phyloP scores from a whole-genome alignment of 2,329 filamentous ascomycete species.

The Pseudogymnoascus sp. region DNA sequence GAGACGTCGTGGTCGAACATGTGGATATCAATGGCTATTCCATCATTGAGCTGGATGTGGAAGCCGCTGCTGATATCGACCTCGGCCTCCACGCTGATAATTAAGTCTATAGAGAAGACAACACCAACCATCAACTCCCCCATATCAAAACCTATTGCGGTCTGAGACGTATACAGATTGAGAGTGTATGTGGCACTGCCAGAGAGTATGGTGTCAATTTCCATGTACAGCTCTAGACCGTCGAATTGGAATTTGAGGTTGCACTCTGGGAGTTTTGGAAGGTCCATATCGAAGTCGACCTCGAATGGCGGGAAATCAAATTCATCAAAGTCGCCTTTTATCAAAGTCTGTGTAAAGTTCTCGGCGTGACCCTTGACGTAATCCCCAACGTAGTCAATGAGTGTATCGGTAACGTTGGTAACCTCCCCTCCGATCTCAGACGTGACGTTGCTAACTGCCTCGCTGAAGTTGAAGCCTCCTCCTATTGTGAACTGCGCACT shows the following conservation, averaged over 20 bases:
- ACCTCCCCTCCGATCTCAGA: constrained; percentile 29
- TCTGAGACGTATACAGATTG: constrained; percentile 41
- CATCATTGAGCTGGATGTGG: constrained; percentile 48
- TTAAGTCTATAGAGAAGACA: constrained; percentile 44
- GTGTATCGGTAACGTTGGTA: constrained; percentile 29
- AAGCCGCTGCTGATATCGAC: constrained; percentile 48
- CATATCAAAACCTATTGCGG: constrained; percentile 36
- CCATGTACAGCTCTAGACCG: constrained; percentile 44
- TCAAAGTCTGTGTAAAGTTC: constrained; percentile 23
- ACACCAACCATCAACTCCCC: constrained; percentile 39
- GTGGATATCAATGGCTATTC: constrained; percentile 39
- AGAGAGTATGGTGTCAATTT: constrained; percentile 37
- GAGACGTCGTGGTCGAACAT: constrained; percentile 45
- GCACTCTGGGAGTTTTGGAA: constrained; percentile 37
- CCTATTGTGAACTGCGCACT: constrained; percentile 37
- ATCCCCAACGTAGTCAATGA: constrained; percentile 21
- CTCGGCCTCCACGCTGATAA: constrained; percentile 40
- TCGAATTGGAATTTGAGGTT: constrained; percentile 43
- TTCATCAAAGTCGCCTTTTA: constrained; percentile 23
- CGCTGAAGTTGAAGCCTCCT: constrained; percentile 34
- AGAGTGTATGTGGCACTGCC: constrained; percentile 40
- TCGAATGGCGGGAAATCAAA: constrained; percentile 32
- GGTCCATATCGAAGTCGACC: constrained; percentile 37
- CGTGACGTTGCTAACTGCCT: constrained; percentile 30
- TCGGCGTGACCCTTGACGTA: constrained; percentile 16